Evolutionary conservation across 179 eudicot species (phyloP).

Genomic region (Beta corolliflora): DNA sequence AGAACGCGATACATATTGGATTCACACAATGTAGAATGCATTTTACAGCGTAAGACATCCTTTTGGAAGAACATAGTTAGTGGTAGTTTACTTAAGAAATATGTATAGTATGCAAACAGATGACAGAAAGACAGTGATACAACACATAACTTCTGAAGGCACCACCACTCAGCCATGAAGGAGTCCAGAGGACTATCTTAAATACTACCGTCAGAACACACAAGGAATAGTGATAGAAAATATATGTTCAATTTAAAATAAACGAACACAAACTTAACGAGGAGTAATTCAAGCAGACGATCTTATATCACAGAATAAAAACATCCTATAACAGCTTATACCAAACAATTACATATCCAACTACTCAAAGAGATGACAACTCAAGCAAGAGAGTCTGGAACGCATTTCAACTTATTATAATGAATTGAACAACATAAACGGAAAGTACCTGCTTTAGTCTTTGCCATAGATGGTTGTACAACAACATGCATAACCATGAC

Average conservation of each 20-base stretch:
- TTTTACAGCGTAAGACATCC: not conserved
- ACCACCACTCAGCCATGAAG: not conserved
- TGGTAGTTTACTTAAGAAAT: not conserved
- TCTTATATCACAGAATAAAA: not conserved
- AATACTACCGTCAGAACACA: not conserved
- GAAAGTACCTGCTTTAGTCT: conserved; percentile 78
- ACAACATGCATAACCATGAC: conserved; percentile 96
- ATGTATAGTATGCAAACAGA: not conserved
- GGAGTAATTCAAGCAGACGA: not conserved
- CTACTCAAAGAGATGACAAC: conserved; percentile 1
- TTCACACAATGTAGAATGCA: not conserved
- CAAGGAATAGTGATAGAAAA: not conserved
- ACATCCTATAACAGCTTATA: not conserved
- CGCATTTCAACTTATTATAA: not conserved
- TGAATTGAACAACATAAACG: not conserved
- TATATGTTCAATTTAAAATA: not conserved
- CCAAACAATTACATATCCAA: not conserved
- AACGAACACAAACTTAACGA: not conserved
- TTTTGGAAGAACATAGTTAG: not conserved
- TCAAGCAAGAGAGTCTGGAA: not conserved
- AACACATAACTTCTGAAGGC: not conserved
- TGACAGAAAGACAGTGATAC: not conserved
- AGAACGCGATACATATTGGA: not conserved
- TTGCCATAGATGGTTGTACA: conserved; percentile 82
- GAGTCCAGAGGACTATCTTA: not conserved